A percentile compares a stretch with the other conserved stretches of the same genome.
These are phyloP conservation scores for Cladosporium austrohemisphaericum DNA, from an alignment of 2,329 filamentous ascomycete species.

Conservation along the genomic window DNA sequence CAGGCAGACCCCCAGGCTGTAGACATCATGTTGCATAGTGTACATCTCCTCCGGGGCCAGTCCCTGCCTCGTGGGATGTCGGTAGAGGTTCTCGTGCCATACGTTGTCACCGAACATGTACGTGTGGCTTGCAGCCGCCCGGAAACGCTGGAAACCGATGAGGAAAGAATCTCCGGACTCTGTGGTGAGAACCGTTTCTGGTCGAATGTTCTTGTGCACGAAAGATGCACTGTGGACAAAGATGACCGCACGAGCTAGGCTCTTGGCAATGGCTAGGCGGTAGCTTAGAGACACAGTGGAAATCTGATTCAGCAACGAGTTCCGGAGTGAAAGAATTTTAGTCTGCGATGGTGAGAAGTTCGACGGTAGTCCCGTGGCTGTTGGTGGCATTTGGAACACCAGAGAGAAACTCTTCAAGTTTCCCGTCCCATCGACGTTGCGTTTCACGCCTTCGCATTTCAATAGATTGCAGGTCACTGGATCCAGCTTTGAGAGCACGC, in stretches of 20 bases:
- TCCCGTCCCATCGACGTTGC: neutral
- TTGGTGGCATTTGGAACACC: neutral
- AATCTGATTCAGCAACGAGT: conserved; percentile 29
- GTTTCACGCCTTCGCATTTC: neutral
- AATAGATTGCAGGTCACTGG: neutral
- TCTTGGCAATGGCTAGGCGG: neutral
- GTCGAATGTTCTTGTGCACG: conserved; percentile 47
- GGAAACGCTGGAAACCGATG: conserved; percentile 45
- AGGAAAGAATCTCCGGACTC: conserved; percentile 36
- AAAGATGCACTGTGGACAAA: conserved; percentile 41
- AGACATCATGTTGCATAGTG: conserved; percentile 55
- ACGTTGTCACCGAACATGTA: conserved; percentile 34
- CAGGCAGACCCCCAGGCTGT: conserved; percentile 53
- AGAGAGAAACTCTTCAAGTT: neutral
- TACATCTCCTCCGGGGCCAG: conserved; percentile 38
- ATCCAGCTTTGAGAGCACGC: neutral
- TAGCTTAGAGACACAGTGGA: neutral
- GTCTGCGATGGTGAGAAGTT: neutral
- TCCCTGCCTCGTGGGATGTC: conserved; percentile 49
- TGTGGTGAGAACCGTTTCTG: conserved; percentile 40
- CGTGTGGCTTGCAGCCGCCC: conserved; percentile 34
- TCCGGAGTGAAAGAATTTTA: conserved; percentile 24
- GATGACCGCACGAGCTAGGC: conserved; percentile 24
- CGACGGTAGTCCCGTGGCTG: neutral
- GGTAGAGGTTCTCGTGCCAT: conserved; percentile 49